A percentile compares a stretch with the other conserved stretches of the same genome.
Evolutionary conservation across 2,329 filamentous ascomycete genomes (phyloP).

Genomic region (Whalleya microplaca): DNA sequence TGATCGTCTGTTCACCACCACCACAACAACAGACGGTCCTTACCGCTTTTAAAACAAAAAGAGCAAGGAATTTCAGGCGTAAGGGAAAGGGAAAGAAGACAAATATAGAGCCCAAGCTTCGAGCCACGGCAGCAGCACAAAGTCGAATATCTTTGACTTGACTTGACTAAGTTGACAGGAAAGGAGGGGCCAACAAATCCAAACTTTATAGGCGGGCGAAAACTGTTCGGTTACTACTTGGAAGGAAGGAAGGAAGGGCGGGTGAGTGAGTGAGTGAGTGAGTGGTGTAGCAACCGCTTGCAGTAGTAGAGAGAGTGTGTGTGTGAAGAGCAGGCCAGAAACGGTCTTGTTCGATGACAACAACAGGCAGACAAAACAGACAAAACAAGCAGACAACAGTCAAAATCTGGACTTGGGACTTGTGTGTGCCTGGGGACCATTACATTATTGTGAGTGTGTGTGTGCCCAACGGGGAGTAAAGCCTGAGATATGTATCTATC

Average conservation of each 20-base stretch:
- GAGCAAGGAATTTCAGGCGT: slow-evolving; percentile 7
- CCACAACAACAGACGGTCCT: slow-evolving; percentile 6
- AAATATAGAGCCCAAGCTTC: slow-evolving; percentile 9
- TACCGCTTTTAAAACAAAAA: slow-evolving; percentile 9
- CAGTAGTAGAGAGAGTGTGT: too few species aligned
- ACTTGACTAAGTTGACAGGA: too few species aligned
- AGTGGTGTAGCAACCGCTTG: slow-evolving; percentile 27
- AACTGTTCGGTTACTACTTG: slow-evolving; percentile 11
- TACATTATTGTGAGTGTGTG: too few species aligned
- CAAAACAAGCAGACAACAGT: too few species aligned
- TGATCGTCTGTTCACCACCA: too few species aligned
- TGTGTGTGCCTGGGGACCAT: neutral
- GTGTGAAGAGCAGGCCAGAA: slow-evolving; percentile 23
- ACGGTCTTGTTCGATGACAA: slow-evolving; percentile 15
- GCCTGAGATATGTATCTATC: too few species aligned
- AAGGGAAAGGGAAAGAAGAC: slow-evolving; percentile 10
- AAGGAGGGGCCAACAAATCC: slow-evolving; percentile 14
- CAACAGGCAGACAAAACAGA: slow-evolving; percentile 1
- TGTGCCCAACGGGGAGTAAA: too few species aligned
- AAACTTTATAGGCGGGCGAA: slow-evolving; percentile 14
- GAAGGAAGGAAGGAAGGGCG: too few species aligned
- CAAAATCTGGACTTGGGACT: too few species aligned
- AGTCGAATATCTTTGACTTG: too few species aligned
- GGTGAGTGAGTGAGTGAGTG: too few species aligned
- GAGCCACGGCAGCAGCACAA: slow-evolving; percentile 14